Conservation (phyloP, 2,329 filamentous ascomycete species). For the Trichoderma aggressivum region DNA sequence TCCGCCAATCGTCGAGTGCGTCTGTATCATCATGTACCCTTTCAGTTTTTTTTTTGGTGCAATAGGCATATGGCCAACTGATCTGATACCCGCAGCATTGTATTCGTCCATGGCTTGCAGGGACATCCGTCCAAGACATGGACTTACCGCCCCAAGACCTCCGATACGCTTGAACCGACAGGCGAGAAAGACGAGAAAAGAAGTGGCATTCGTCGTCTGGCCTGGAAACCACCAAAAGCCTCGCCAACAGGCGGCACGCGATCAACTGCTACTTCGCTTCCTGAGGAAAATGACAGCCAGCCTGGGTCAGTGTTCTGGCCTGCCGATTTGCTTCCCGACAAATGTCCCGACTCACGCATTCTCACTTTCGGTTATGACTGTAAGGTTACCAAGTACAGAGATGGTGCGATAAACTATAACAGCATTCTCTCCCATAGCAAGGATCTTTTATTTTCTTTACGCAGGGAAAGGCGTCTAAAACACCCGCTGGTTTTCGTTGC, state of each 20-base stretch:
- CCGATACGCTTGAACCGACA: rapidly evolving
- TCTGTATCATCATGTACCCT: neutral
- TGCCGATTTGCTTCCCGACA: neutral
- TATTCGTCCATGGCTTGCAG: neutral
- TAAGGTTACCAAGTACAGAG: neutral
- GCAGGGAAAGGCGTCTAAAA: neutral
- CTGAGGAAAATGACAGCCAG: neutral
- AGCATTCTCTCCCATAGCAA: neutral
- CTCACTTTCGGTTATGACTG: neutral
- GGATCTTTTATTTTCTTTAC: neutral
- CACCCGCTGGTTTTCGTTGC: neutral
- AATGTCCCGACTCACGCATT: neutral
- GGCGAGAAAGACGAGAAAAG: neutral
- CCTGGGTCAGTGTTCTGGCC: neutral
- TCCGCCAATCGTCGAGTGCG: neutral
- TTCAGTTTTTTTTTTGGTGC: neutral
- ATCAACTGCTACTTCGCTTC: neutral
- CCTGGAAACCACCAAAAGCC: neutral
- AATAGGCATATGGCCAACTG: too few relatives aligned
- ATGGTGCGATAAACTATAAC: neutral
- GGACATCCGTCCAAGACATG: neutral
- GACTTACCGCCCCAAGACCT: neutral
- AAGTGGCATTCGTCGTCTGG: neutral
- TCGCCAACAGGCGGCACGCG: neutral
- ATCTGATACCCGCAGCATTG: neutral